Evolutionary conservation across 352 stramenopile genomes (phyloP).

Genomic region (Pythium volutum): DNA sequence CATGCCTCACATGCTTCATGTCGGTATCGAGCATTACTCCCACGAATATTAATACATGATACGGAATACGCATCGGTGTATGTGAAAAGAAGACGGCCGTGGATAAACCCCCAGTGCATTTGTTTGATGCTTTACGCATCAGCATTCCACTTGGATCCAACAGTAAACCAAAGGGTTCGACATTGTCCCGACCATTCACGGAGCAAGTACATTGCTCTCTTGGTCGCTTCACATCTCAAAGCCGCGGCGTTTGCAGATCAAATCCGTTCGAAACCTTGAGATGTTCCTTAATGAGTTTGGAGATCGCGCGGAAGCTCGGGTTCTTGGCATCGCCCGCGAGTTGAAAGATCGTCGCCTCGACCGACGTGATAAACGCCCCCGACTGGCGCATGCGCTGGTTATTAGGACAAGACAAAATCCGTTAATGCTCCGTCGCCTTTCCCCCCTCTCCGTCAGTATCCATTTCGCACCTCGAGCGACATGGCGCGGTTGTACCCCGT

Average conservation of each 20-base stretch:
- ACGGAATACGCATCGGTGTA: too few species aligned
- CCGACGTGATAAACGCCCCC: constrained; percentile 95
- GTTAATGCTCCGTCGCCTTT: neutral
- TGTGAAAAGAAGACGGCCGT: too few species aligned
- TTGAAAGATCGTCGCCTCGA: constrained; percentile 95
- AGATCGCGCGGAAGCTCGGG: constrained; percentile 92
- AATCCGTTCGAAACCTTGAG: constrained; percentile 60
- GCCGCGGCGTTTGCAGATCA: constrained; percentile 22
- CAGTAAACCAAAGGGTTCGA: too few species aligned
- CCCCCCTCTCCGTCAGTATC: neutral
- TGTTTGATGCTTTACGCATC: too few species aligned
- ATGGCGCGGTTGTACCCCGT: constrained; percentile 89
- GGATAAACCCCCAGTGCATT: too few species aligned
- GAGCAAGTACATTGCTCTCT: too few species aligned
- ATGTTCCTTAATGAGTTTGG: constrained; percentile 94
- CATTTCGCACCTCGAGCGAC: constrained; percentile 77
- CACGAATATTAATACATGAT: too few species aligned
- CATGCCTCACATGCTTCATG: too few species aligned
- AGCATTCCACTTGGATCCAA: too few species aligned
- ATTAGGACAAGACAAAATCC: neutral
- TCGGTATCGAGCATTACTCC: too few species aligned
- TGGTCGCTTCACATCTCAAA: constrained; percentile 5
- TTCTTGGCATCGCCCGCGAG: constrained; percentile 90
- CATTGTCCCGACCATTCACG: too few species aligned
- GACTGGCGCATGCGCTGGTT: constrained; percentile 87